Base-by-base conservation (phyloP, 108 stramenopile species). In the Cyclotella baltica region DNA sequence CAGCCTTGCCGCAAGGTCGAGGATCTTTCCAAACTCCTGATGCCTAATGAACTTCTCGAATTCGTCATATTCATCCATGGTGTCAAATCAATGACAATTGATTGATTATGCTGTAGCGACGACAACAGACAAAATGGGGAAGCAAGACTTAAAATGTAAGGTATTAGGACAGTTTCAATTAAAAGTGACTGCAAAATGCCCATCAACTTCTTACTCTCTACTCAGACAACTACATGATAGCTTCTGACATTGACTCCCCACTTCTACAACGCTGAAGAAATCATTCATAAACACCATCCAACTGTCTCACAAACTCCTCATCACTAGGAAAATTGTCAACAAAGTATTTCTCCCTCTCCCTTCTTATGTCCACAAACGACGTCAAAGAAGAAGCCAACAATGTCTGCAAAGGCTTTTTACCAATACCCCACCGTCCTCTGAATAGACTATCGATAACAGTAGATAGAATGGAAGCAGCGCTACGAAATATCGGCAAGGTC, bases 391-490 rank as follows among this genome's bases (percentile, higher is more conserved):
- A 87, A 3, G 89, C 87, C 69, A 92, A 68, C 20, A 84, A 52
- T 5, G 88, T 89, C 57, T 90, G 92, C 35, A 93, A 64, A 0
- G 92, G 86, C 40, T 68, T 72, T 23, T 81, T 72, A 28, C 92
- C 92, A 68, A 93, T 90, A 11, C 89, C 89, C 18, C 76, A 86
- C 15, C 87, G 75, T 28, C 92, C 92, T 4, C 70, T 77, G 69
- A 93, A 93, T 29, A 93, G 34, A 2, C 67, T 77, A 69, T 90
- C 89, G 23, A 81, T n/a, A 5, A 20, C 80, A 70, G 68, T 81
- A 1, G 73, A 70, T 43, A 81, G 10, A n/a, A 57, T 70, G 5
- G 72, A 48, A 15, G 58, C 69, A 0, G 83, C 55, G 20, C 67
- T 90, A 31, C 55, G 59, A 3, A 87, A 77, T 13, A 73, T 61